phyloP scores from a whole-genome alignment of 768 basidiomycete species.

The Kwoniella heveanensis region DNA sequence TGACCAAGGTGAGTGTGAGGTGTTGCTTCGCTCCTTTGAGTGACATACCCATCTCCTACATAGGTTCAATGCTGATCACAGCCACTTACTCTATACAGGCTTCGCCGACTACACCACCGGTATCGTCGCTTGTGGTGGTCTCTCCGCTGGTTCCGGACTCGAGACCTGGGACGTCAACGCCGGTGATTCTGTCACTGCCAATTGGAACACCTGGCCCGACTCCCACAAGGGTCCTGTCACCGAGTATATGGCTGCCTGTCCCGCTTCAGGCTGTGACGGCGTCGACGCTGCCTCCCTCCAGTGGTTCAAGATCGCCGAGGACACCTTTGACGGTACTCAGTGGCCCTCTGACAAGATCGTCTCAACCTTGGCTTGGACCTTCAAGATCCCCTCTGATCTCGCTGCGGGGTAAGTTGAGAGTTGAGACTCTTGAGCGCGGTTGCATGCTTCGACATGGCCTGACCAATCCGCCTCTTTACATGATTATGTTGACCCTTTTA shows the following conservation, averaged over 20 bases:
- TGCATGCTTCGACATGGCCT: too few species aligned
- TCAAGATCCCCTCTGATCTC: conserved; percentile 26
- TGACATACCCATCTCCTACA: too few species aligned
- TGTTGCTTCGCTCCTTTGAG: too few species aligned
- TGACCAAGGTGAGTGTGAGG: conserved; percentile 23
- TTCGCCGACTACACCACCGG: conserved; percentile 21
- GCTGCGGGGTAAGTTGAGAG: conserved; percentile 20
- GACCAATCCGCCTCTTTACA: too few species aligned
- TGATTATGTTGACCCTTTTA: too few species aligned
- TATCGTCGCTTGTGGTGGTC: conserved; percentile 30
- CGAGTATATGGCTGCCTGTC: conserved; percentile 26
- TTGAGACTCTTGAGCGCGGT: too few species aligned
- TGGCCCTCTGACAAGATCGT: conserved; percentile 21
- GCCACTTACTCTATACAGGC: conserved; percentile 5
- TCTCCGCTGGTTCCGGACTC: conserved; percentile 20
- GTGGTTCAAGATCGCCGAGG: conserved; percentile 33
- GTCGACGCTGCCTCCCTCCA: conserved; percentile 20
- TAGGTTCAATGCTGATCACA: too few species aligned
- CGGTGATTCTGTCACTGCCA: conserved; percentile 21
- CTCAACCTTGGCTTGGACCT: conserved; percentile 13
- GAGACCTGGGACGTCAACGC: conserved; percentile 24
- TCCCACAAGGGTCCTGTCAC: conserved; percentile 27
- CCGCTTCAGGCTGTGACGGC: conserved; percentile 21
- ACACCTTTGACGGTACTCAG: conserved; percentile 12
- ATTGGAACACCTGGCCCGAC: conserved; percentile 30